These are phyloP conservation scores for Betula pendula DNA, from an alignment of 306 rosid genomes.

Conservation along the genomic window DNA sequence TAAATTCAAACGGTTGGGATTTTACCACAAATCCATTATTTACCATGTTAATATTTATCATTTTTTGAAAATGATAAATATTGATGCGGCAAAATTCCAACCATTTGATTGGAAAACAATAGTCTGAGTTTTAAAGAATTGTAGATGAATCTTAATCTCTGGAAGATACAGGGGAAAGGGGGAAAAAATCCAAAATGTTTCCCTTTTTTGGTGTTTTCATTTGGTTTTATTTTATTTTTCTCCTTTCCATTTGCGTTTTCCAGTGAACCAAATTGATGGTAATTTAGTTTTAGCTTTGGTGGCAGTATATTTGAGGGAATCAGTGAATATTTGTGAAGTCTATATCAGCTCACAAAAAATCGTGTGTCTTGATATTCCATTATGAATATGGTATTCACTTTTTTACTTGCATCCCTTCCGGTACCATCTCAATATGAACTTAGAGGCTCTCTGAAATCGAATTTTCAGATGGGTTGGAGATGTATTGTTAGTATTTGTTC, in stretches of 20 bases:
- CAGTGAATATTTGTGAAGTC: conserved; percentile 15
- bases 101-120: no score
- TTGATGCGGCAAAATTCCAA: no score
- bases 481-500: background rate
- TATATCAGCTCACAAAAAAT: background rate
- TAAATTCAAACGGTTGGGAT: no score
- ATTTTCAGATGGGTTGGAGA: background rate
- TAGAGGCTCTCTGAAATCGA: background rate
- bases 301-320: background rate
- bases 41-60: no score
- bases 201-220: background rate
- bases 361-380: background rate
- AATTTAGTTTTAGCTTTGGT: no score
- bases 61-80: no score
- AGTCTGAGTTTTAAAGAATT: background rate
- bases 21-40: no score
- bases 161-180: background rate
- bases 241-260: no score
- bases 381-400: background rate
- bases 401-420: background rate
- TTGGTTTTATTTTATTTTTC: background rate
- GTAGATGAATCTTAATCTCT: no score
- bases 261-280: no score
- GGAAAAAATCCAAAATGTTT: background rate
- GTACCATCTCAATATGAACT: background rate